Evolutionary conservation across 805 yeast genomes (phyloP).

Genomic region (Saccharomycopsis malanga): DNA sequence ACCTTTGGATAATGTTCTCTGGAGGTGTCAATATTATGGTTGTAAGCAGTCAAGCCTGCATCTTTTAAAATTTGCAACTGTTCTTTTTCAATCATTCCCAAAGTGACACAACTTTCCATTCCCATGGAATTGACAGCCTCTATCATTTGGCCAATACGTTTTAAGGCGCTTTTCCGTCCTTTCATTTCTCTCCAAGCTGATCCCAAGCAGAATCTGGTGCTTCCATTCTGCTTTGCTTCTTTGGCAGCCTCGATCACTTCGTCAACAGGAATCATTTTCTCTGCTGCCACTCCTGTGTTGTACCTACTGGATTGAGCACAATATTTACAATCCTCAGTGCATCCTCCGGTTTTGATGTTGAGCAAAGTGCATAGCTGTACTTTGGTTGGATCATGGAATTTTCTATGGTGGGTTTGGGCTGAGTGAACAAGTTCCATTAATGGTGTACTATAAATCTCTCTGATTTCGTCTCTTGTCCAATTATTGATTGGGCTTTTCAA

Average conservation of each 20-base stretch:
- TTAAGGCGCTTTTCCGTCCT: conserved; percentile 64
- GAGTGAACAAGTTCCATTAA: conserved; percentile 50
- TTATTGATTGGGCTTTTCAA: conserved; percentile 22
- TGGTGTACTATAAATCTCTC: conserved; percentile 58
- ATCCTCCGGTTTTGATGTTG: conserved; percentile 74
- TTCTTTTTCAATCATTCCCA: conserved; percentile 67
- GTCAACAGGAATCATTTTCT: conserved; percentile 52
- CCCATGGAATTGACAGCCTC: conserved; percentile 53
- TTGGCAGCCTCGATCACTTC: conserved; percentile 58
- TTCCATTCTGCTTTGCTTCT: conserved; percentile 60
- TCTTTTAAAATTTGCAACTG: conserved; percentile 54
- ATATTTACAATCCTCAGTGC: conserved; percentile 75
- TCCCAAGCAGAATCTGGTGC: conserved; percentile 78
- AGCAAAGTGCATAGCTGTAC: conserved; percentile 71
- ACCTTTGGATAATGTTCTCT: conserved; percentile 70
- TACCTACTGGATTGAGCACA: conserved; percentile 71
- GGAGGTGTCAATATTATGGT: conserved; percentile 76
- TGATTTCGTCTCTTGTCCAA: conserved; percentile 60
- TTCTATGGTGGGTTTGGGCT: conserved; percentile 61
- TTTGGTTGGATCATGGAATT: conserved; percentile 58
- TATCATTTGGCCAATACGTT: conserved; percentile 59
- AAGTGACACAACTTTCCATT: conserved; percentile 73
- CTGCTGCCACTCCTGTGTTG: conserved; percentile 66
- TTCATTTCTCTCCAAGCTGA: conserved; percentile 86
- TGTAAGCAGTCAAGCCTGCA: conserved; percentile 77